phyloP scores from a whole-genome alignment of 2,329 filamentous ascomycete genomes.

The Alternaria incomplexa region DNA sequence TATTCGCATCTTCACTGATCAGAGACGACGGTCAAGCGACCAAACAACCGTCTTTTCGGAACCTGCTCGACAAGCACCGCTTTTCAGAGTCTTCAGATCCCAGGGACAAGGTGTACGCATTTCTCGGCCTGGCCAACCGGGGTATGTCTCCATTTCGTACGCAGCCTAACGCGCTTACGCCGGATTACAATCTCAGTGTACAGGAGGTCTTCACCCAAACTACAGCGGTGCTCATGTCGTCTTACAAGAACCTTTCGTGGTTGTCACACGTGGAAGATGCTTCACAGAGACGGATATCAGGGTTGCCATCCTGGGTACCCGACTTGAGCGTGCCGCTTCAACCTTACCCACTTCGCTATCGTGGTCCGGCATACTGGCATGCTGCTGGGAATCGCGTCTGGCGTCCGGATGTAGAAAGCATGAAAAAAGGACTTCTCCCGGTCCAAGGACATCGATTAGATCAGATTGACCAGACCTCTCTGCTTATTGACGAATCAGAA shows the following conservation, averaged over 20 bases:
- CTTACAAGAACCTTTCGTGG: conserved; percentile 24
- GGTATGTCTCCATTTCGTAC: conserved; percentile 26
- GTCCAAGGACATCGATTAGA: background rate
- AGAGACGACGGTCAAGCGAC: background rate
- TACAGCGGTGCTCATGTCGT: conserved; percentile 22
- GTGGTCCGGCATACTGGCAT: conserved; percentile 20
- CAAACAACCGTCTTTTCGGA: conserved; percentile 18
- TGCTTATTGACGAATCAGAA: background rate
- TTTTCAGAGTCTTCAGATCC: conserved; percentile 34
- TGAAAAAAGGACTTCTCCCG: background rate
- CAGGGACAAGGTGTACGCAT: conserved; percentile 39
- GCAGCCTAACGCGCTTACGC: conserved; percentile 17
- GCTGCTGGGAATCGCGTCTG: conserved; percentile 22
- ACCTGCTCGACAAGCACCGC: conserved; percentile 32
- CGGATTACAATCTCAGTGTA: conserved; percentile 29
- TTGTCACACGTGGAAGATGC: conserved; percentile 34
- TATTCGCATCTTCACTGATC: conserved; percentile 12
- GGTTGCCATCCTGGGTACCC: conserved; percentile 36
- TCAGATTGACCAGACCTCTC: background rate
- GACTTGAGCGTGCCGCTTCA: conserved; percentile 31
- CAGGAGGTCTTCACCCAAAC: conserved; percentile 28
- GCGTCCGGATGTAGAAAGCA: background rate
- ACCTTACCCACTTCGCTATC: conserved; percentile 32
- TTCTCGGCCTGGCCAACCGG: conserved; percentile 30
- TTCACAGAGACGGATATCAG: conserved; percentile 15